Evolutionary conservation across 1,284 basidiomycete species (phyloP), one percentile per base, ranked within the genome.

Genomic region (Caloboletus firmus): DNA sequence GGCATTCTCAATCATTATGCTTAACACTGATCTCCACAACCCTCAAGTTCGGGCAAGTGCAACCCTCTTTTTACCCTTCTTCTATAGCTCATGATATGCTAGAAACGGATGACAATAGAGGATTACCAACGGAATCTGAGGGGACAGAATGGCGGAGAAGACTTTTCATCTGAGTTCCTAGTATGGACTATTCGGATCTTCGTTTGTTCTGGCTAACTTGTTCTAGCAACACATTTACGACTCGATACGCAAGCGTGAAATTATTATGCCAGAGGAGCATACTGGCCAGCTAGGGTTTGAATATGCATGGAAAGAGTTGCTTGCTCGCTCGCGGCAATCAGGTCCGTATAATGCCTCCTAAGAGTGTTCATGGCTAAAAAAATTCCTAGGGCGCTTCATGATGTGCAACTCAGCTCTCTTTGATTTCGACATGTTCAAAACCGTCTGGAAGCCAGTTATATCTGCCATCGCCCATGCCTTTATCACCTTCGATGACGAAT

Each of bases 251-350:
- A 95, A 92, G 72, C 81, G 87, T 44, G 97, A 99, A 75, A 98
- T 99, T 58, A 84, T 99, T 47, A 91, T 99, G 86, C 96, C 97
- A 0, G 95, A 99, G 73, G 97, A 99, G 68, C 97, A 99, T 67
- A 91, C 87, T 5, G 97, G 97, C 2, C 93, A 95, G 70, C 83
- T 97, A 36, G 97, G 97, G 1, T 99, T 99, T 69, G 97, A 99
- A 65, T 98, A 97, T 68, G 93, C 96, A 7, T 99, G 97, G 97
- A 98, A 98, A 71, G 94, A 97, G 63, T 77, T 99, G 28, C 80
- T 98, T 46, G 75, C 87, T 45, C 84, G 95, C 35, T 87, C 95
- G 42, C 81, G 91, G 40, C 84, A 87, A 59, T 83, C 91, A 52
- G 92, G 93, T 88, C 57, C 51, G 80, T 67, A 28, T 22, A 40